phyloP scores from a whole-genome alignment of 2,329 filamentous ascomycete genomes.

The Botrytis porri region DNA sequence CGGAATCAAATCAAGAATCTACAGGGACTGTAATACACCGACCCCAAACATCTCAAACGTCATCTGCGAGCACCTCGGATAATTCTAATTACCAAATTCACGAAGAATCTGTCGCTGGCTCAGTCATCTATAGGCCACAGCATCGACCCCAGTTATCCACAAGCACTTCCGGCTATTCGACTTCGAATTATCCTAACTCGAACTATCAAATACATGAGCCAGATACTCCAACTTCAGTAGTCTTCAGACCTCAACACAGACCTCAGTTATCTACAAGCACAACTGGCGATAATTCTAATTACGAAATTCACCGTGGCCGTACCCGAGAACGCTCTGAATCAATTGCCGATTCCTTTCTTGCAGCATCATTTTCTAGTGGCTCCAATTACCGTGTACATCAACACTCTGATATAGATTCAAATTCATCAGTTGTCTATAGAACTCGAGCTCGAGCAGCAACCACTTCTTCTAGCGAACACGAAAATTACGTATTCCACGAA shows the following conservation, averaged over 20 bases:
- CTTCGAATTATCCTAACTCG: conserved; percentile 7
- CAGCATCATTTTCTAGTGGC: conserved; percentile 24
- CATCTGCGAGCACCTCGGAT: conserved; percentile 13
- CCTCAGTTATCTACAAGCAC: conserved; percentile 18
- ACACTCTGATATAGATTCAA: conserved; percentile 45
- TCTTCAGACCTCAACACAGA: conserved; percentile 13
- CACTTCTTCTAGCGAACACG: conserved; percentile 30
- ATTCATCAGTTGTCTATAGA: conserved; percentile 38
- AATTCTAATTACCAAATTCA: conserved; percentile 13
- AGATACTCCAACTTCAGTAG: conserved; percentile 15
- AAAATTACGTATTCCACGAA: conserved; percentile 55
- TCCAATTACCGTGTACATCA: conserved; percentile 52
- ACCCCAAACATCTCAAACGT: conserved; percentile 7
- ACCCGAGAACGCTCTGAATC: conserved; percentile 10
- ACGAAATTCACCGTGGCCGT: conserved; percentile 10
- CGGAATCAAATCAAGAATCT: conserved; percentile 2
- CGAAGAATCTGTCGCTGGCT: conserved; percentile 9
- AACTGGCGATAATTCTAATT: conserved; percentile 16
- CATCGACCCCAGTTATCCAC: conserved; percentile 5
- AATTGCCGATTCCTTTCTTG: conserved; percentile 22
- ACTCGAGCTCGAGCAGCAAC: conserved; percentile 30
- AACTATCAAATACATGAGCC: conserved; percentile 20
- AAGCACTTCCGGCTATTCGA: conserved; percentile 17
- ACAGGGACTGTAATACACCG: not conserved
- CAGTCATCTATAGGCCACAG: conserved; percentile 18